Evolutionary conservation across 2,329 filamentous ascomycete genomes (phyloP).

Genomic region (Aureobasidium sp.): DNA sequence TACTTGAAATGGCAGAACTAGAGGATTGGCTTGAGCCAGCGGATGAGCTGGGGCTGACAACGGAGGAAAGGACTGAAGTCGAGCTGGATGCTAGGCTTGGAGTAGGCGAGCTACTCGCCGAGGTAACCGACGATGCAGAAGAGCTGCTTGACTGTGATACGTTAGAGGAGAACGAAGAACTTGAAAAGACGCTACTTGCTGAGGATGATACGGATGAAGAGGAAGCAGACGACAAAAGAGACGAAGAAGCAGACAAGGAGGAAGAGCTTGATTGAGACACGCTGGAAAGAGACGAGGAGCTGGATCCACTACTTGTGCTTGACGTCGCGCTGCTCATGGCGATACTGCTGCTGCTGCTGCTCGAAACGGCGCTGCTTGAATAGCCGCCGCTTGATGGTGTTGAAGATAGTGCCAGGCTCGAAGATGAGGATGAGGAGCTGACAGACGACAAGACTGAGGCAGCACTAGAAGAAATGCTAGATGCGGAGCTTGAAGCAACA

Average conservation of each 20-base stretch:
- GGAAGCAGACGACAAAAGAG: background rate
- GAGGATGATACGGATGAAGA: background rate
- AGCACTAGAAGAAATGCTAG: background rate
- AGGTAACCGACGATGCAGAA: background rate
- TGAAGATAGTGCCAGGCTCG: background rate
- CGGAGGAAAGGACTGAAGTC: background rate
- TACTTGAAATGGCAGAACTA: background rate
- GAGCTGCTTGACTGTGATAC: background rate
- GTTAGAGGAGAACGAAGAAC: background rate
- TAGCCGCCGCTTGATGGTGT: background rate
- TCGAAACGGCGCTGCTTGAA: too few relatives aligned
- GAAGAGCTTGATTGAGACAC: background rate
- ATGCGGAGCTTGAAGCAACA: background rate
- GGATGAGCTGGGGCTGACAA: background rate
- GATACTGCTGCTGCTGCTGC: too few relatives aligned
- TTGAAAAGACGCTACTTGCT: background rate
- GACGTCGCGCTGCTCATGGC: background rate
- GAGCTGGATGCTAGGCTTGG: background rate
- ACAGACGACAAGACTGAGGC: background rate
- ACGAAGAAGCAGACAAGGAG: background rate
- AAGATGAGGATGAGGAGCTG: background rate
- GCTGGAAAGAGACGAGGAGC: background rate
- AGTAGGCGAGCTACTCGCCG: background rate
- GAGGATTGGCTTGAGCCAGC: too few relatives aligned
- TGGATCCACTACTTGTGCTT: background rate